phyloP scores from a whole-genome alignment of 2,329 filamentous ascomycete species.

The Capronia coronata region DNA sequence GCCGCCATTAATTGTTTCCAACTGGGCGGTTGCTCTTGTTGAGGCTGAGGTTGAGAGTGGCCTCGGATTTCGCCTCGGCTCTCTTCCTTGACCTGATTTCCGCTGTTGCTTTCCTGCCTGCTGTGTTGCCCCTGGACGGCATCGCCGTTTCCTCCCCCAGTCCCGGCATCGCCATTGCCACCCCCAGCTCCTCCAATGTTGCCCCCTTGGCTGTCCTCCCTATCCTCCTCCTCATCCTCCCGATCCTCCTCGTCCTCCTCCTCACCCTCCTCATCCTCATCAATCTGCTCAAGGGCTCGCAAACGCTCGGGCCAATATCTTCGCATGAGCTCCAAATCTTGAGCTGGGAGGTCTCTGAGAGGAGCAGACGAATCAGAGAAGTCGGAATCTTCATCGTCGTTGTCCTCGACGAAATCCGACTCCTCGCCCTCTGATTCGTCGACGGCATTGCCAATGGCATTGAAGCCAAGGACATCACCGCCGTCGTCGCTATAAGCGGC shows the following conservation, averaged over 20 bases:
- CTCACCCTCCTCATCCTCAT: not conserved
- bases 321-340: not conserved
- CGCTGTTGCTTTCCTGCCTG: not conserved
- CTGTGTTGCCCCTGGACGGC: not conserved
- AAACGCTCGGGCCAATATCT: not conserved
- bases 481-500: too few relatives aligned
- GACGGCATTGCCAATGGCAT: too few relatives aligned
- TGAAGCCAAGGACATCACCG: too few relatives aligned
- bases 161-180: not conserved
- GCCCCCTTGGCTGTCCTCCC: not conserved
- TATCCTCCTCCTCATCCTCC: not conserved
- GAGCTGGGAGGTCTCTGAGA: not conserved
- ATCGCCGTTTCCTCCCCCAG: not conserved
- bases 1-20: not conserved
- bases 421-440: not conserved
- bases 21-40: not conserved
- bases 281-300: not conserved
- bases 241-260: not conserved
- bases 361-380: not conserved
- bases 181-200: not conserved
- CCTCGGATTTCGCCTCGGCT: not conserved
- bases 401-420: not conserved
- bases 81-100: not conserved
- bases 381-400: not conserved
- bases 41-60: not conserved